phyloP scores from a whole-genome alignment of 305 asterid species.

The Solanum hybrid region DNA sequence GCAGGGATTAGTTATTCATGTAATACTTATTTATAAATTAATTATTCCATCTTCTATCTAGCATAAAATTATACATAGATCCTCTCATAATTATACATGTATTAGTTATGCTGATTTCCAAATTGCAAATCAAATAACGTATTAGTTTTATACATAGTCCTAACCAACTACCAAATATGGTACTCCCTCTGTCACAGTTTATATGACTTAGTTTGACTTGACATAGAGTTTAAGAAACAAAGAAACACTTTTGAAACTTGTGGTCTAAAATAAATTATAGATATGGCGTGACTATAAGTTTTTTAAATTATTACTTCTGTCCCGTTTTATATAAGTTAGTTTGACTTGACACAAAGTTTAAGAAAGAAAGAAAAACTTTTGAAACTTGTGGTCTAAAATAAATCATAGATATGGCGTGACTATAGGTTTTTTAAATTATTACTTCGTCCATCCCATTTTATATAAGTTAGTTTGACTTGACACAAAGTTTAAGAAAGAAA shows the following conservation, averaged over 20 bases:
- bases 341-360: neutral
- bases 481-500: neutral
- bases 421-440: no score
- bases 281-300: neutral
- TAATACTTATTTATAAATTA: no score
- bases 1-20: neutral
- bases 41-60: neutral
- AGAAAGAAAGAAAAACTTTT: no score
- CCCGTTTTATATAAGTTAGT: neutral
- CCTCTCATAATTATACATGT: neutral
- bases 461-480: neutral
- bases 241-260: no score
- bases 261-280: neutral
- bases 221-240: neutral
- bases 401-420: no score
- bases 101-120: neutral
- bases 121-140: neutral
- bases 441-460: no score
- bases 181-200: neutral
- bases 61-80: no score
- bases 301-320: neutral
- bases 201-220: no score
- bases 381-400: neutral
- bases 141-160: neutral
- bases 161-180: neutral